These are phyloP conservation scores for Cytospora piceae DNA, from an alignment of 2,329 filamentous ascomycete species.

Conservation along the genomic window DNA sequence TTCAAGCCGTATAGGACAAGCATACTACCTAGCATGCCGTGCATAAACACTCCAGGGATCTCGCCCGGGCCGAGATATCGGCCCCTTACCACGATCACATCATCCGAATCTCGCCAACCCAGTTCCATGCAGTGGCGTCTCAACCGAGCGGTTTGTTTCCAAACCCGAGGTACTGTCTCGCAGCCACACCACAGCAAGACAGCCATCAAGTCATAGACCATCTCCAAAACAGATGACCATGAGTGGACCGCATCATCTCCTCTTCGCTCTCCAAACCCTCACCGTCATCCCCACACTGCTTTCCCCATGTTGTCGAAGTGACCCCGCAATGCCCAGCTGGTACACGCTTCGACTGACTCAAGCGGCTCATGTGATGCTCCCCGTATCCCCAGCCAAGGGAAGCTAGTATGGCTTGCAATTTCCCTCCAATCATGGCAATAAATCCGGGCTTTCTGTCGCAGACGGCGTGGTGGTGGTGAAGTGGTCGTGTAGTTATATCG, in stretches of 20 bases:
- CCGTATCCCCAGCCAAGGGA: constrained; percentile 7
- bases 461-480: not conserved
- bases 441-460: not conserved
- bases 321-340: not conserved
- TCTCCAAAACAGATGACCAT: not conserved
- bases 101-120: too few relatives aligned
- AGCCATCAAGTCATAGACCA: not conserved
- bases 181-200: too few relatives aligned
- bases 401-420: constrained; percentile 20
- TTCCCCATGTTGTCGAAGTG: not conserved
- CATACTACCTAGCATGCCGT: too few relatives aligned
- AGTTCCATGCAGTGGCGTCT: too few relatives aligned
- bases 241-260: not conserved
- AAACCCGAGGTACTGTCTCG: not conserved
- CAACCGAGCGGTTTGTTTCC: not conserved
- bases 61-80: not conserved
- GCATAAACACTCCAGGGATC: too few relatives aligned
- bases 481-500: constrained; percentile 8
- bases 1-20: too few relatives aligned
- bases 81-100: not conserved
- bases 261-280: not conserved
- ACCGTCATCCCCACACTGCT: not conserved
- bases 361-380: not conserved
- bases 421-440: constrained; percentile 30
- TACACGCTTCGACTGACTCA: not conserved